Evolutionary conservation across 2,329 filamentous ascomycete species (phyloP), one percentile per base, ranked within the genome.

Genomic region (Fusarium subtropicale): DNA sequence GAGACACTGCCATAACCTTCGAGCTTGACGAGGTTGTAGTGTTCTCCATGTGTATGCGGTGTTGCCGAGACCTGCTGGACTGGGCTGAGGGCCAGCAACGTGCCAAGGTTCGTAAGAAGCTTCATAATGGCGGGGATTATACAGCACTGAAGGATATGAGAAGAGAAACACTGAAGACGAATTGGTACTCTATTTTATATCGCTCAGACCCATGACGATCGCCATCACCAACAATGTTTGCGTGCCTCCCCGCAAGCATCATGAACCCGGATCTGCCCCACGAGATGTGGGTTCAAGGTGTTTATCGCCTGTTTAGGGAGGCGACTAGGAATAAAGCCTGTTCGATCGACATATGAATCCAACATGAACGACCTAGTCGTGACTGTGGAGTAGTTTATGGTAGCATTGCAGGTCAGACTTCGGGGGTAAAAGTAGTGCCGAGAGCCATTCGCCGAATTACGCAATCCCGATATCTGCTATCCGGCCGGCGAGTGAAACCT

Each of bases 1-100:
- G 69, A 72, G 15, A 72, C 72, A 12, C 57, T 68, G 2, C 71
- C 71, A 6, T 73, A 73, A 16, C 66, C 71, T 0, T 60, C 24
- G 7, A 73, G 71, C 10, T 55, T 65, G 24, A 73, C 58, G 3
- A 59, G 52, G 1, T 59, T 68, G 16, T 66, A 44, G 5, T 61
- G n/a, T 12, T 54, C 54, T 20, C 38, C 61, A 1, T 45, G 30
- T 0, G 39, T 18, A 3, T 31, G 44, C 0, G 31, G 31, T 11
- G 24, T 18, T 11, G 48, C 34, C 3, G 26, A 28, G 18, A 52
- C 58, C 18, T 66, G 54, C 3, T 70, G 58, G 1, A 55, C 53
- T 7, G 68, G 68, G 9, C 67, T 45, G 1, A 65, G 12, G 5
- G 71, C 68, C 22, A 73, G 38, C 4, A 70, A 13, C 3, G 71